Base-by-base conservation (phyloP, 2,329 filamentous ascomycete species). In the Exophiala bonariae region DNA sequence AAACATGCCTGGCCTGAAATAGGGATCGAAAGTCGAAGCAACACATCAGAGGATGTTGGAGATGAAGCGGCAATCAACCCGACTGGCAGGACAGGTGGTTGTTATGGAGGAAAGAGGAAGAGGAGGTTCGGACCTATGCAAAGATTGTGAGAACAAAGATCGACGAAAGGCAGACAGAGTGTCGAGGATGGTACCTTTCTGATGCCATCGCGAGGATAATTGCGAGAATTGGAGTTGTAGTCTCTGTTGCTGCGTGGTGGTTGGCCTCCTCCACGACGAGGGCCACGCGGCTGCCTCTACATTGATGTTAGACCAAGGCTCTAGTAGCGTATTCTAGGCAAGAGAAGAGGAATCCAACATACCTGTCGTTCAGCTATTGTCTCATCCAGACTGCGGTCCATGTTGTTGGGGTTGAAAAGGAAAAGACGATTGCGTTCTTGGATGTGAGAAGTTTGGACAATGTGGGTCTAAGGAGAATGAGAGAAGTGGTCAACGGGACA, bases 181-280 rank as follows among this genome's bases (percentile, higher is more conserved):
- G 32, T 63, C n/a, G n/a, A n/a, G n/a, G n/a, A 36, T 68, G 11
- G 18, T 18, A 92, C 89, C 89, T 95, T 95, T 90, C 85, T 91
- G 67, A 92, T 81, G 72, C 88, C 88, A 73, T 93, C 88, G 72
- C 87, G 85, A 63, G 87, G 86, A 61, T 79, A 85, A 37, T 76
- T 37, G 8, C 18, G 11, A 16, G 7, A 19, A n/a, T 18, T 34
- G 19, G 14, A 18, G 18, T 37, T 75, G 64, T 71, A 66, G 49
- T 69, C 66, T 56, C 73, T 68, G n/a, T n/a, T n/a, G 59, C 73
- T 70, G 56, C 61, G 61, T 40, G 57, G 55, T 39, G 50, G 48
- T 37, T 56, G 52, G 28, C 47, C 50, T 55, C 64, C 61, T 55
- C 67, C 66, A 55, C 66, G 65, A 56, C 68, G 61, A 47, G 66